Evolutionary conservation across 2,329 filamentous ascomycete genomes (phyloP), one percentile per base, ranked within the genome.

Genomic region (Biscogniauxia marginata): DNA sequence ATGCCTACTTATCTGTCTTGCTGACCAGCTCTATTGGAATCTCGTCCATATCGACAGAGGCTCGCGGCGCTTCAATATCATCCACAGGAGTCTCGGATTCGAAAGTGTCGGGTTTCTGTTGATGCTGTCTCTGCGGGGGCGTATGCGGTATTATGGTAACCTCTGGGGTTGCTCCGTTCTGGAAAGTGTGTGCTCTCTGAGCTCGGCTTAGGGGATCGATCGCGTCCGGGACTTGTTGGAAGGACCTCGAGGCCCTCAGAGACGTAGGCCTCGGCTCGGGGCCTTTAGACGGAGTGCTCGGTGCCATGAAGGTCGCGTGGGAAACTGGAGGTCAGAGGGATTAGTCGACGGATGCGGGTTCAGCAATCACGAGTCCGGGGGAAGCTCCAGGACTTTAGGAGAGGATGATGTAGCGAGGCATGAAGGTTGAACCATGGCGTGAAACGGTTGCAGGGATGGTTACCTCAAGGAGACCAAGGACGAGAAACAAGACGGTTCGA

Each of bases 11-110:
- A 73, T 98, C 93, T 19, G 89, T 91, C 70, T 97, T 77, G 72
- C 91, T 95, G 56, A 95, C 83, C 57, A 99, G 84, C 80, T 99
- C 95, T 67, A 97, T 95, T 13, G 95, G 95, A 45, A 99, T 84
- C 68, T 96, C 90, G 66, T 96, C 91, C 61, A 95, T 87, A 55
- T 90, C 87, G 60, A 90, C 83, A 3, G 89, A 85, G 20, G 78
- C 75, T 56, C 83, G 71, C 0, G 77, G 77, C 2, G 73, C 65
- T 58, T 84, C 81, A 4, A 74, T 57, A 22, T 71, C 65, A 52
- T 83, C 78, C 21, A 83, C 79, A 30, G 70, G 73, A 18, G 73
- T 72, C 24, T 73, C 71, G 4, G 74, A 76, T 58, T 84, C 82
- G 64, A 84, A 84, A 6, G 79, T 74, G 65, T 82, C 79, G 7